Base-by-base conservation (phyloP, 208 protist genomes). In the Crithidia expoeki region DNA sequence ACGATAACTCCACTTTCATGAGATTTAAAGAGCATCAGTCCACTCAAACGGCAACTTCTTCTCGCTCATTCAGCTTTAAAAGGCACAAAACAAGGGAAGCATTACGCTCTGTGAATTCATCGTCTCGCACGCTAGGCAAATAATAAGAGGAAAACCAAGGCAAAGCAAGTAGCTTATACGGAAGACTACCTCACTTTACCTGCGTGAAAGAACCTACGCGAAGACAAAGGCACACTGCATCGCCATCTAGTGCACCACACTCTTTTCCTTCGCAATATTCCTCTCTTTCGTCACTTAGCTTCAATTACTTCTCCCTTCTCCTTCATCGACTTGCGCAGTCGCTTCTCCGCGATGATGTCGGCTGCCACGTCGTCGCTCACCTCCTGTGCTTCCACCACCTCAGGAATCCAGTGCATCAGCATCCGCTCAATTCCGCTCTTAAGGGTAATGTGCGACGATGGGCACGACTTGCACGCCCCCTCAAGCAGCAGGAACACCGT, bases 351-450 rank as follows among this genome's bases (percentile, higher is more conserved):
- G n/a, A 92, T 46, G 57, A 95, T 84, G 59, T 95, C 90, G 11
- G 72, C 51, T 16, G 90, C 90, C 21, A 93, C 83, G 33, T 95
- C 90, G 23, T 95, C 93, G 38, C 77, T 83, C 19, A 91, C 79
- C 63, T 96, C 86, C 44, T 94, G 88, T 5, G 91, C 93, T 70
- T 94, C 89, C 16, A 94, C 84, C 33, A 98, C 94, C 79, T 98
- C 92, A 2, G 94, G 93, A 46, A 98, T 94, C 88, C 92, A 98
- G 71, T 98, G 94, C 91, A 96, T 97, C 53, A 98, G 76, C 94
- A 98, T 98, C 7, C 90, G 82, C 74, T 98, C 93, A 74, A 98
- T 98, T 11, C 94, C 92, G 55, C 86, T 90, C 69, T 98, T 98
- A 1, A 98, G 77, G 12, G 94, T 98, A 23, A 92, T 77, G 57